Evolutionary conservation across 176 grass and related monocot species (phyloP).

Genomic region (Thinopyrum elongatum): DNA sequence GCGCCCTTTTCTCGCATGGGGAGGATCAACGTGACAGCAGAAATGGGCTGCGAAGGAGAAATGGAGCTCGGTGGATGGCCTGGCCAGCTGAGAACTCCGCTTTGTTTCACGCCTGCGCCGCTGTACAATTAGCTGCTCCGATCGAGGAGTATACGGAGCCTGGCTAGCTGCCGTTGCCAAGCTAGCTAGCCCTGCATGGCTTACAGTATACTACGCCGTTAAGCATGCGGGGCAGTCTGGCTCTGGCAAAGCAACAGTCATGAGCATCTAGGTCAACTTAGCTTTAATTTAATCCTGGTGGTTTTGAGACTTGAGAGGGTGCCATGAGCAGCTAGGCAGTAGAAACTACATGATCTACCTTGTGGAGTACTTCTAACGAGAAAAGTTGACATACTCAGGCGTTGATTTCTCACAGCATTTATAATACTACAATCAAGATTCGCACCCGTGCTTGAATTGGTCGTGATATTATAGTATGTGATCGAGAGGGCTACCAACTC

Average conservation of each 20-base stretch:
- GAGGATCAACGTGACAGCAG: not conserved
- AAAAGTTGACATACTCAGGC: too few species aligned
- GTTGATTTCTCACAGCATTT: too few species aligned
- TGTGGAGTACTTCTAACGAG: too few species aligned
- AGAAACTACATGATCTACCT: not conserved
- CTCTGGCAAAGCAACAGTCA: not conserved
- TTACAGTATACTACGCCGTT: not conserved
- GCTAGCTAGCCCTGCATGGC: not conserved
- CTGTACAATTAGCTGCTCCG: constrained; percentile 17
- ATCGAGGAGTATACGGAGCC: constrained; percentile 5
- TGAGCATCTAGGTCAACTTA: constrained; percentile 20
- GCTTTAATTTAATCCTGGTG: not conserved
- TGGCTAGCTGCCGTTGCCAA: not conserved
- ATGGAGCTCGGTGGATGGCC: too few species aligned
- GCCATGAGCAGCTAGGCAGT: not conserved
- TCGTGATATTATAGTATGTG: too few species aligned
- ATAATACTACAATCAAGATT: too few species aligned
- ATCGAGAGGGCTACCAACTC: not conserved
- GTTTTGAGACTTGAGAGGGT: not conserved
- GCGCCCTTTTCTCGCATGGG: not conserved
- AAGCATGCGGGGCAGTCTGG: not conserved
- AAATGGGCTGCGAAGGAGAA: too few species aligned
- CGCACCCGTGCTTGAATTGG: too few species aligned
- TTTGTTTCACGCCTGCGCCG: constrained; percentile 2
- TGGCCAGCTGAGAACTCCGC: not conserved